phyloP scores from a whole-genome alignment of 2,329 filamentous ascomycete genomes.

The Leptoxyphium fumago region DNA sequence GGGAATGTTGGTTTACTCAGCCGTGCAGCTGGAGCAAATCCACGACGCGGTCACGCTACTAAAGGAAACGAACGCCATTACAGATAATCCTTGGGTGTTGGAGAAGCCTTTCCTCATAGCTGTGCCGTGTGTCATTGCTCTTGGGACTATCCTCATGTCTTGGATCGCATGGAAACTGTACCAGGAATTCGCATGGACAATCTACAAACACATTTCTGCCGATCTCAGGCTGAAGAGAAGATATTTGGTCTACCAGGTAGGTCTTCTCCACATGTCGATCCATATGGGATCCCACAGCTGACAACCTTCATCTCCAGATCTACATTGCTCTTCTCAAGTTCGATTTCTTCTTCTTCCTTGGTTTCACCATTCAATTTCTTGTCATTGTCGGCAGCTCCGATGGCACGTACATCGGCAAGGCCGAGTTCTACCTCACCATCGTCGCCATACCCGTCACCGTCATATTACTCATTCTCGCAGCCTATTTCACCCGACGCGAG shows the following conservation, averaged over 20 bases:
- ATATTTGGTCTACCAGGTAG: slow-evolving; percentile 89
- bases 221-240: slow-evolving; percentile 94
- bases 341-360: slow-evolving; percentile 99
- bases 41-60: slow-evolving; percentile 52
- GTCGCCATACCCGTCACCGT: slow-evolving; percentile 87
- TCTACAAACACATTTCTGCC: slow-evolving; percentile 97
- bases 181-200: slow-evolving; percentile 97
- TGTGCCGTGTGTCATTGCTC: slow-evolving; percentile 68
- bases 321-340: slow-evolving; percentile 97
- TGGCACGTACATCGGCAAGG: slow-evolving; percentile 7
- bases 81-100: slow-evolving; percentile 47
- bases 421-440: slow-evolving; percentile 75
- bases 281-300: background rate
- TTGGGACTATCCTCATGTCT: slow-evolving; percentile 57
- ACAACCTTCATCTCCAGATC: slow-evolving; percentile 42
- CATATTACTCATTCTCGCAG: slow-evolving; percentile 69
- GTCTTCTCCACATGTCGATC: slow-evolving; percentile 9
- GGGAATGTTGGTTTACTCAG: slow-evolving; percentile 80
- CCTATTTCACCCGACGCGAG: slow-evolving; percentile 72
- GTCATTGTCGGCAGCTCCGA: slow-evolving; percentile 73
- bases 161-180: slow-evolving; percentile 89
- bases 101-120: slow-evolving; percentile 67
- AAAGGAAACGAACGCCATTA: slow-evolving; percentile 29
- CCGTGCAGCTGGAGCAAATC: slow-evolving; percentile 87
- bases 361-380: slow-evolving; percentile 94